Conservation (phyloP, 2,329 filamentous ascomycete species). For the Exophiala viscosa region DNA sequence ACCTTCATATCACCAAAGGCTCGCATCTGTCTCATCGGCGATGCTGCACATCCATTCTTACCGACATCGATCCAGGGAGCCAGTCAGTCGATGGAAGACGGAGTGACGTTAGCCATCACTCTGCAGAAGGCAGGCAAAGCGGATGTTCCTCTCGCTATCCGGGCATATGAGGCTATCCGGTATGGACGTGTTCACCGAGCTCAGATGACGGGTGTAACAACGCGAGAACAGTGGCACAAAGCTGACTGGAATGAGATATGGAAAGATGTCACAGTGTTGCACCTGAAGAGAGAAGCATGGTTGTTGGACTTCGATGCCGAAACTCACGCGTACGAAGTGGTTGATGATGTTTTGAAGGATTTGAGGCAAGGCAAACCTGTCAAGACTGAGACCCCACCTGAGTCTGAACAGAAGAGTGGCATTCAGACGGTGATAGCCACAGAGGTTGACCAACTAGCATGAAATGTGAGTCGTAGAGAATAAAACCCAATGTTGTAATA, state of each 20-base stretch:
- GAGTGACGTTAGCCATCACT: constrained; percentile 46
- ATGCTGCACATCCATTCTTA: constrained; percentile 51
- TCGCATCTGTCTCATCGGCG: constrained; percentile 49
- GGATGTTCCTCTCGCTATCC: constrained; percentile 29
- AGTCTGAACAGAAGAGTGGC: constrained; percentile 9
- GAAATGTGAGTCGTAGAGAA: not conserved
- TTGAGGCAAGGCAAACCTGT: constrained; percentile 14
- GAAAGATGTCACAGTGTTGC: constrained; percentile 31
- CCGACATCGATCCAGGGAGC: constrained; percentile 50
- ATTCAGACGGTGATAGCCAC: constrained; percentile 4
- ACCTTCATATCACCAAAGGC: constrained; percentile 38
- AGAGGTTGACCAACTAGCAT: constrained; percentile 20
- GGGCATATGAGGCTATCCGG: constrained; percentile 27
- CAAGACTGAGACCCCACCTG: constrained; percentile 6
- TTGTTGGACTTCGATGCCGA: constrained; percentile 29
- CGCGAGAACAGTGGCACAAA: constrained; percentile 30
- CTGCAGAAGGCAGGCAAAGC: constrained; percentile 32
- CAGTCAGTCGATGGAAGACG: constrained; percentile 51
- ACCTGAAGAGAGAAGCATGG: constrained; percentile 27
- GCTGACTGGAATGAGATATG: constrained; percentile 39
- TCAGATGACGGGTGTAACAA: constrained; percentile 28
- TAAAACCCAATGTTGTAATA: too few relatives aligned
- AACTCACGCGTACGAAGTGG: constrained; percentile 28
- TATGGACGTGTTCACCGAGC: constrained; percentile 28
- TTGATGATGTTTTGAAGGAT: constrained; percentile 24